Evolutionary conservation across 352 stramenopile genomes (phyloP).

Genomic region (Nothophytophthora sp.): DNA sequence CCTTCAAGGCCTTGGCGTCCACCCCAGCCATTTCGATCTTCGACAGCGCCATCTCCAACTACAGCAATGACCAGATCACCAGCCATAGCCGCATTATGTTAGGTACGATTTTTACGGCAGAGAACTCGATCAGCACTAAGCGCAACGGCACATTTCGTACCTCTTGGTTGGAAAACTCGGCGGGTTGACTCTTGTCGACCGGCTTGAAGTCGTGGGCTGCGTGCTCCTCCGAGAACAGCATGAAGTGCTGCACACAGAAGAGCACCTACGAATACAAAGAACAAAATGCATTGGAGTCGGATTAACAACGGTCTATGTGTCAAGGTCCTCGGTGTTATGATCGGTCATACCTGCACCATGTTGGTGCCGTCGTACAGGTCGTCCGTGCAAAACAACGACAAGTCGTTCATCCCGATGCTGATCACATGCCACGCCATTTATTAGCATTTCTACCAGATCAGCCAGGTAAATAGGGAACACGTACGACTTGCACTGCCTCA

Average conservation of each 20-base stretch:
- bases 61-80: not conserved
- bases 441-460: not conserved
- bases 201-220: conserved; percentile 48
- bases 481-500: conserved; percentile 82
- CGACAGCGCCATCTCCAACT: conserved; percentile 72
- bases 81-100: no score
- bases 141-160: conserved; percentile 31
- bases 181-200: conserved; percentile 33
- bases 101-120: no score
- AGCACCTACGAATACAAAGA: conserved; percentile 33
- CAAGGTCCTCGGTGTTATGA: no score
- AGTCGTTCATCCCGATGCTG: conserved; percentile 83
- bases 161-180: conserved; percentile 69
- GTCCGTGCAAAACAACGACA: conserved; percentile 83
- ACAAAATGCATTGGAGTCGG: not conserved
- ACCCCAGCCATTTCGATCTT: conserved; percentile 67
- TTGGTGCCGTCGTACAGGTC: conserved; percentile 86
- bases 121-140: no score
- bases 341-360: conserved; percentile 85
- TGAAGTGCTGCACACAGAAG: conserved; percentile 80
- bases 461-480: conserved; percentile 1
- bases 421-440: not conserved
- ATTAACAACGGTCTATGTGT: not conserved
- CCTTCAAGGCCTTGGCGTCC: conserved; percentile 45
- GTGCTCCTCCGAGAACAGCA: conserved; percentile 57